Base-by-base conservation (phyloP, 176 grass and related monocot genomes). In the Ensete glaucum region DNA sequence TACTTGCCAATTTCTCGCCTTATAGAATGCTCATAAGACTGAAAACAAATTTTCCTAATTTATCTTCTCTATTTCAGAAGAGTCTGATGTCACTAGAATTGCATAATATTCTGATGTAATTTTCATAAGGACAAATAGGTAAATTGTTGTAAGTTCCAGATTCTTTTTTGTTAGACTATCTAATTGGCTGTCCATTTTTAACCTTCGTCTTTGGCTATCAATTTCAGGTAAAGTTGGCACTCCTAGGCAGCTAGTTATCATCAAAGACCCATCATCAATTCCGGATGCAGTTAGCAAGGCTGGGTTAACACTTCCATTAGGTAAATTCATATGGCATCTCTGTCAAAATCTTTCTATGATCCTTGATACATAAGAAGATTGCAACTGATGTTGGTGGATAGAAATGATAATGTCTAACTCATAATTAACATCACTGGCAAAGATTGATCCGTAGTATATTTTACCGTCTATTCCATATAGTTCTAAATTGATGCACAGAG, bases 181-280 rank as follows among this genome's bases (percentile, higher is more conserved):
- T 43, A 43, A 4, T 43, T 43, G 3, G 9, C 26, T 43, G 25
- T 69, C 27, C 0, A 69, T 11, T 50, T 70, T 50, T 43, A 51
- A 70, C n/a, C n/a, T 19, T 19, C 29, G 34, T 43, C 34, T 43
- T 43, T 0, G 5, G 6, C n/a, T 60, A 2, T 10, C 1, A 27
- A 83, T 85, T 87, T 76, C 81, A 99, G 95, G 95, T 85, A 87
- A 86, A 87, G 90, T 99, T 75, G 78, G 82, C 48, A 85, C 88
- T 60, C 95, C 95, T 34, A 99, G 84, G 79, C 95, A 99, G 69
- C 76, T 99, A 54, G 92, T 99, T 73, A 81, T 99, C 76, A 89
- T 82, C 53, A 84, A 77, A 73, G 95, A 99, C 73, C 84, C 95
- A 15, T 91, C 62, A 20, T 91, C 90, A 73, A 99, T 99, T 80